Evolutionary conservation across 2,329 filamentous ascomycete genomes (phyloP), one percentile per base, ranked within the genome.

Genomic region (Diaporthe vaccinii): DNA sequence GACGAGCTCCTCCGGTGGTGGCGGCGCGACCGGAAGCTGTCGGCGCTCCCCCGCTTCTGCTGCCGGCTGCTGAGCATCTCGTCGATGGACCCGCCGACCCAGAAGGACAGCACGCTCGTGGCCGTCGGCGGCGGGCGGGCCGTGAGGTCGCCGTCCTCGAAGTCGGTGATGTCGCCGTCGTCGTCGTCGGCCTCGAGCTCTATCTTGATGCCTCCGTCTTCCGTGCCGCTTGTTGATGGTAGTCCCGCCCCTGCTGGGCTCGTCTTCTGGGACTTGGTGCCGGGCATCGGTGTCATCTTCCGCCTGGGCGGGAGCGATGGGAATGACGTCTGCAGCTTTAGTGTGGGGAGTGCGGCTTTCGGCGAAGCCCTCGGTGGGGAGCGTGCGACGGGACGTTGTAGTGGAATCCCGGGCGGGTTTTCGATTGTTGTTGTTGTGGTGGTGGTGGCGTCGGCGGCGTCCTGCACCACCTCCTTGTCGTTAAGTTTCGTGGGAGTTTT

Each of bases 51-150:
- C 39, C 71, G 34, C 10, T 75, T 62, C 80, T 73, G 41, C 72
- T 10, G 78, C 4, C 69, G 78, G 20, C 80, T 79, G 76, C 79
- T 82, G 67, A 89, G 79, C 46, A 88, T 79, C 79, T 86, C 84
- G 76, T 87, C 87, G 76, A 89, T 89, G 55, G 86, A 85, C 20
- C 76, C 76, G 49, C 79, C 77, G 7, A 77, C 65, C 75, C 75
- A 75, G 36, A 78, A 65, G 17, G 77, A 74, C 46, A 28, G 25
- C 25, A 74, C 76, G 75, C 77, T 81, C 78, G 84, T 82, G 53
- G 80, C 77, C 44, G 85, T 83, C 3, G 58, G 71, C 22, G 71
- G 71, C 4, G 71, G 71, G 14, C 82, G 81, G 9, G 84, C 84
- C 9, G 86, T 87, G 39, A 82, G 80, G 58, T 84, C 83, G 5